These are phyloP conservation scores for Narthecium ossifragum DNA, from an alignment of 106 monocot species.

Conservation along the genomic window DNA sequence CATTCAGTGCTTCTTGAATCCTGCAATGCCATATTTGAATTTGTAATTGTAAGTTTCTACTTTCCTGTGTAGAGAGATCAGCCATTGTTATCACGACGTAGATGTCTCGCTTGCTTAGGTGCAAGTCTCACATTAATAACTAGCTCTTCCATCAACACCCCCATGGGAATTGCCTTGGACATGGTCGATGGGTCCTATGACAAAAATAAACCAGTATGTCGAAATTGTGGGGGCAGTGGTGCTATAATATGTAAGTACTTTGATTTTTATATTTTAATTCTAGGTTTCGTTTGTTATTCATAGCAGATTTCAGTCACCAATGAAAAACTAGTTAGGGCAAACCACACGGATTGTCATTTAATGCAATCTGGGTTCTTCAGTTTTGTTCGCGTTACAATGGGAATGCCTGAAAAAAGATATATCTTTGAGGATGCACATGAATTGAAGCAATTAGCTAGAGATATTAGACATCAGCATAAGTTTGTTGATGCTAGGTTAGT, in stretches of 20 bases:
- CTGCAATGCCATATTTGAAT: too few species aligned
- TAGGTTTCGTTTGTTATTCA: neutral
- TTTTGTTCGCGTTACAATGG: neutral
- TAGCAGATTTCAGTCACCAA: neutral
- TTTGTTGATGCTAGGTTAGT: too few species aligned
- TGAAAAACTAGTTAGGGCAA: neutral
- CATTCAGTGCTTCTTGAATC: too few species aligned
- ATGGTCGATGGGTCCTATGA: constrained; percentile 20
- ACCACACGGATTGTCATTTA: neutral
- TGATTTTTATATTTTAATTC: neutral
- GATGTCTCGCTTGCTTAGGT: constrained; percentile 68
- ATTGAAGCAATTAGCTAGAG: too few species aligned
- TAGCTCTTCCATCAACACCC: constrained; percentile 20
- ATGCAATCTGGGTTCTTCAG: neutral
- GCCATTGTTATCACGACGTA: constrained; percentile 46
- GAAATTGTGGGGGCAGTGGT: constrained; percentile 82
- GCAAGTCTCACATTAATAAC: constrained; percentile 52
- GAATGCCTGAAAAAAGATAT: too few species aligned
- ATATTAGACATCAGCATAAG: too few species aligned
- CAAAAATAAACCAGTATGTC: constrained; percentile 56
- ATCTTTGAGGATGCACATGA: too few species aligned
- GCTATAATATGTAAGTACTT: constrained; percentile 78
- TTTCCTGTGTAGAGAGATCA: constrained; percentile 30
- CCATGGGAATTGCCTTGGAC: constrained; percentile 29
- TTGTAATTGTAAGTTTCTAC: too few species aligned